Percentiles rank a stretch among this genome's conserved stretches.
phyloP scores from a whole-genome alignment of 768 basidiomycete genomes.

The Amanita brunnescens region DNA sequence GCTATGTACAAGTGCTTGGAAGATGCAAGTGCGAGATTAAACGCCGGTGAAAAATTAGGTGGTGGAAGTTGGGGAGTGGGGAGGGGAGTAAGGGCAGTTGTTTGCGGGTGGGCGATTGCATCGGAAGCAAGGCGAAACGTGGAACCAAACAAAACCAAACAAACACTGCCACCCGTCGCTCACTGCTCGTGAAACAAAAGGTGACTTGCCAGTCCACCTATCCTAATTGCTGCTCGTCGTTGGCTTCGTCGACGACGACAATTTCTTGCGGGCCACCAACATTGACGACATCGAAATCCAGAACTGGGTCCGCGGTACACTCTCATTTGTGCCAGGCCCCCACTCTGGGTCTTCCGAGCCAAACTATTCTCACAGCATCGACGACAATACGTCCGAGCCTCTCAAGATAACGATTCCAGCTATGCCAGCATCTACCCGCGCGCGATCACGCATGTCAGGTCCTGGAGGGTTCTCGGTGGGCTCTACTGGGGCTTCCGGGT shows the following conservation, averaged over 20 bases:
- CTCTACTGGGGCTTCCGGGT: constrained; percentile 29
- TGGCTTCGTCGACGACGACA: constrained; percentile 1
- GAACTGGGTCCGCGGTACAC: constrained; percentile 6
- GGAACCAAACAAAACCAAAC: constrained; percentile 6
- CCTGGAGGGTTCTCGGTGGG: constrained; percentile 25
- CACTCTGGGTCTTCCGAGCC: constrained; percentile 2
- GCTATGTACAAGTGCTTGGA: not conserved
- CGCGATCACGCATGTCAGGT: constrained; percentile 20
- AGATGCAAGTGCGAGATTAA: not conserved
- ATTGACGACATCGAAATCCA: constrained; percentile 2
- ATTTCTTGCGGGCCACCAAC: not conserved
- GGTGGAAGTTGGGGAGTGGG: not conserved
- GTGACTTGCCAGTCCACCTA: not conserved
- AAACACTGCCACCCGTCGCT: constrained; percentile 9
- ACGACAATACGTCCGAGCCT: constrained; percentile 4
- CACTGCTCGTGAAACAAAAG: constrained; percentile 8
- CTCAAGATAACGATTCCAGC: constrained; percentile 22
- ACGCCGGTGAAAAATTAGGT: not conserved
- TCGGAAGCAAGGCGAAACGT: constrained; percentile 5
- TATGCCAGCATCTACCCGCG: constrained; percentile 18
- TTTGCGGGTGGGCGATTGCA: constrained; percentile 1
- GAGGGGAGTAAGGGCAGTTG: constrained; percentile 2
- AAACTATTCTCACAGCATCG: not conserved
- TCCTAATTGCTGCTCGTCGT: constrained; percentile 1
- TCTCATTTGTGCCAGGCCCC: constrained; percentile 5